Conservation (phyloP, 2,329 filamentous ascomycete species). For the Xylariaceae sp. region DNA sequence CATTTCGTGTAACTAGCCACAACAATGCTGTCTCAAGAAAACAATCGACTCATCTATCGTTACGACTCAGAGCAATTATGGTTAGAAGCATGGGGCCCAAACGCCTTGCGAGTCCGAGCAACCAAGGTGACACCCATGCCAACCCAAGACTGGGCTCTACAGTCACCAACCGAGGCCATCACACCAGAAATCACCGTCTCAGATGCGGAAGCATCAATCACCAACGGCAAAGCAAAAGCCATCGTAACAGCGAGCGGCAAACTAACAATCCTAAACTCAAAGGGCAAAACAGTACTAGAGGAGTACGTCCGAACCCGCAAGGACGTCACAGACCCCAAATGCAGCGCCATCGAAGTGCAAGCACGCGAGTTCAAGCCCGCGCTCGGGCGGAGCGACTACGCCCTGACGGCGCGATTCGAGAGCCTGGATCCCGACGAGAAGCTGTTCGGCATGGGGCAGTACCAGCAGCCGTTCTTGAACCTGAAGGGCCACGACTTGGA, state of each 20-base stretch:
- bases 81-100: constrained; percentile 48
- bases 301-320: constrained; percentile 51
- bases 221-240: constrained; percentile 44
- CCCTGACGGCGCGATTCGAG: constrained; percentile 59
- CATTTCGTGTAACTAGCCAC: no score
- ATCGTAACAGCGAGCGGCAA: constrained; percentile 32
- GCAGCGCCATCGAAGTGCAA: constrained; percentile 54
- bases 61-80: constrained; percentile 46
- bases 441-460: constrained; percentile 69
- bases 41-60: constrained; percentile 15
- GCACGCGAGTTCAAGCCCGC: constrained; percentile 55
- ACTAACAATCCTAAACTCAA: constrained; percentile 40
- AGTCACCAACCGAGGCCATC: constrained; percentile 18
- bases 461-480: constrained; percentile 62
- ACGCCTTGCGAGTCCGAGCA: constrained; percentile 47
- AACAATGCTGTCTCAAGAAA: constrained; percentile 13
- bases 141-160: constrained; percentile 41
- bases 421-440: constrained; percentile 45
- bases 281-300: constrained; percentile 41
- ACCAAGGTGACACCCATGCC: constrained; percentile 39
- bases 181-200: constrained; percentile 21
- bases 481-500: constrained; percentile 62
- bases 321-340: constrained; percentile 55
- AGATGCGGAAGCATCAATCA: constrained; percentile 37
- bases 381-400: constrained; percentile 50